Conservation (phyloP, 2,329 filamentous ascomycete genomes). For the Bipolaris zeicola region DNA sequence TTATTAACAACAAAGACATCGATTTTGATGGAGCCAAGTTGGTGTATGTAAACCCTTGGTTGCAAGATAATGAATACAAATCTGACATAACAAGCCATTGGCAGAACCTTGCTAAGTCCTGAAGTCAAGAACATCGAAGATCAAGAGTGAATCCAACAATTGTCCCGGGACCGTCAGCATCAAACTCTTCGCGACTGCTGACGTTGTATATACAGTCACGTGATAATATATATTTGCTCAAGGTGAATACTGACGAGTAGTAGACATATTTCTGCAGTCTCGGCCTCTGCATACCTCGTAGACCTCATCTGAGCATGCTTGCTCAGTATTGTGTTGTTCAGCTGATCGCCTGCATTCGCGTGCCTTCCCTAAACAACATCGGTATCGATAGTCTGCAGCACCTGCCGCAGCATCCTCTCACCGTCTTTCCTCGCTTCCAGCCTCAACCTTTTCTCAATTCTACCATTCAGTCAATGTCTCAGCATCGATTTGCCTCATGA, state of each 20-base stretch:
- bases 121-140: background rate
- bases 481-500: background rate
- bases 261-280: background rate
- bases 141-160: background rate
- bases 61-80: conserved; percentile 16
- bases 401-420: conserved; percentile 3
- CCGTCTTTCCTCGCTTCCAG: conserved; percentile 14
- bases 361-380: conserved; percentile 8
- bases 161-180: background rate
- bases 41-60: conserved; percentile 32
- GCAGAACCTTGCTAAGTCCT: background rate
- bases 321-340: conserved; percentile 1
- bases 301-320: background rate
- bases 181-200: background rate
- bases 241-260: background rate
- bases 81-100: conserved; percentile 18
- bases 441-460: conserved; percentile 1
- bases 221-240: background rate
- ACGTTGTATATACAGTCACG: background rate
- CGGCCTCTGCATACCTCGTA: background rate
- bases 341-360: conserved; percentile 1
- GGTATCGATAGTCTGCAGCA: conserved; percentile 5
- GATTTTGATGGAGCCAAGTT: background rate
- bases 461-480: background rate
- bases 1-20: conserved; percentile 11